Conservation (phyloP, 2,329 filamentous ascomycete genomes). For the Cladophialophora immunda region DNA sequence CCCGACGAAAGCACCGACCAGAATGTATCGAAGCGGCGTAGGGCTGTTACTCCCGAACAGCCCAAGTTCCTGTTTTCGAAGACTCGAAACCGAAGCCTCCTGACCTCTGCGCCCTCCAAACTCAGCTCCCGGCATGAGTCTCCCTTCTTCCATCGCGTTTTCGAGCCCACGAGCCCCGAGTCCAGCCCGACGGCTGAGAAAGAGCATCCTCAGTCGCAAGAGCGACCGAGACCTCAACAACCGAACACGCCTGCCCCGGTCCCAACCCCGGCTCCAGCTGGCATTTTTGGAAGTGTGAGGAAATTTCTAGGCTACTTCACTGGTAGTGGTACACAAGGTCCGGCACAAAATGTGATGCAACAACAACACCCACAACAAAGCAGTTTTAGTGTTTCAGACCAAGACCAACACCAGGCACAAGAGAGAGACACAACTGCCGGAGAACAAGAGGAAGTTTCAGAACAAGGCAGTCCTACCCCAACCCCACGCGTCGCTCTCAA, state of each 20-base stretch:
- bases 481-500: slow-evolving; percentile 10
- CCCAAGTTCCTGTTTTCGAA: slow-evolving; percentile 33
- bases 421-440: not conserved
- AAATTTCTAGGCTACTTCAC: slow-evolving; percentile 33
- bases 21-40: slow-evolving; percentile 28
- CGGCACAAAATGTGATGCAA: not conserved
- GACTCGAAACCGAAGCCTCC: slow-evolving; percentile 33
- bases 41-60: slow-evolving; percentile 27
- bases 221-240: slow-evolving; percentile 11
- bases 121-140: slow-evolving; percentile 27
- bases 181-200: slow-evolving; percentile 3
- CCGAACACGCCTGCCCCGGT: slow-evolving; percentile 25
- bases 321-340: slow-evolving; percentile 10
- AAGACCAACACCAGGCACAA: slow-evolving; percentile 2
- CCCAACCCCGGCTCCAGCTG: slow-evolving; percentile 7
- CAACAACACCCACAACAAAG: slow-evolving; percentile 14
- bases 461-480: slow-evolving; percentile 26
- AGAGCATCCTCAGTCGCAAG: slow-evolving; percentile 7
- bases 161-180: slow-evolving; percentile 25
- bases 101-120: slow-evolving; percentile 31
- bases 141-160: slow-evolving; percentile 22
- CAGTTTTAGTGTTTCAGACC: slow-evolving; percentile 15
- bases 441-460: slow-evolving; percentile 1
- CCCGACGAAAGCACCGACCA: slow-evolving; percentile 20
- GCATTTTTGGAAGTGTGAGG: slow-evolving; percentile 35